Conservation (phyloP, 768 basidiomycete genomes). For the Boletus reticuloceps region DNA sequence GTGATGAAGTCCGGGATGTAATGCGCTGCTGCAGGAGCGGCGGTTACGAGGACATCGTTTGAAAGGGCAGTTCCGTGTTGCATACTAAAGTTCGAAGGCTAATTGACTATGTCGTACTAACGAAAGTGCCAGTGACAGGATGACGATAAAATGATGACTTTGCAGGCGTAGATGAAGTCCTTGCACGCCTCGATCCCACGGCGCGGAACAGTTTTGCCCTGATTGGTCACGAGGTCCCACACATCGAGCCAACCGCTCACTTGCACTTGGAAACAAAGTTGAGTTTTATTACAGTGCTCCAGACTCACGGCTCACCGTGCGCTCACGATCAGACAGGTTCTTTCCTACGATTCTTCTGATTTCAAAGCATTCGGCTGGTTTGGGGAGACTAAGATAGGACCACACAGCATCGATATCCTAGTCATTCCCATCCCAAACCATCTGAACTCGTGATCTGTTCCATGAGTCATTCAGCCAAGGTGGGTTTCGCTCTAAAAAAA, state of each 20-base stretch:
- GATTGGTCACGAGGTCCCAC: neutral
- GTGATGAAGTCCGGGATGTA: conserved; percentile 81
- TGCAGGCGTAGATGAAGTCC: neutral
- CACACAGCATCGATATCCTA: neutral
- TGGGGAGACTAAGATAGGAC: no score
- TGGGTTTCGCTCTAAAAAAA: neutral
- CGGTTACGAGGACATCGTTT: conserved; percentile 18
- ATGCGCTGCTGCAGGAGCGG: conserved; percentile 41
- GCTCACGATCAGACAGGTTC: neutral
- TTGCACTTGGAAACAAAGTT: conserved; percentile 1
- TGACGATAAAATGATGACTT: neutral
- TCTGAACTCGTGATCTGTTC: neutral
- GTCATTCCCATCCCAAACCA: neutral
- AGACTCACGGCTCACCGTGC: neutral
- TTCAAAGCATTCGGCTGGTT: no score
- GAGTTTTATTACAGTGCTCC: neutral
- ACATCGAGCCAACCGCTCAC: neutral
- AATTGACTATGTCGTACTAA: neutral
- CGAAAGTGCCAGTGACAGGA: neutral
- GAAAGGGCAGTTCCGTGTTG: conserved; percentile 5
- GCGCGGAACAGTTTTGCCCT: conserved; percentile 4
- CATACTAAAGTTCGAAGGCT: conserved; percentile 10
- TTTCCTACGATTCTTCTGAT: no score
- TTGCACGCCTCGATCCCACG: conserved; percentile 14
- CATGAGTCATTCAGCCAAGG: neutral